A percentile compares a stretch with the other conserved stretches of the same genome.
Evolutionary conservation across 441 rosid species (phyloP).

Genomic region (Pelargonium citronellum): DNA sequence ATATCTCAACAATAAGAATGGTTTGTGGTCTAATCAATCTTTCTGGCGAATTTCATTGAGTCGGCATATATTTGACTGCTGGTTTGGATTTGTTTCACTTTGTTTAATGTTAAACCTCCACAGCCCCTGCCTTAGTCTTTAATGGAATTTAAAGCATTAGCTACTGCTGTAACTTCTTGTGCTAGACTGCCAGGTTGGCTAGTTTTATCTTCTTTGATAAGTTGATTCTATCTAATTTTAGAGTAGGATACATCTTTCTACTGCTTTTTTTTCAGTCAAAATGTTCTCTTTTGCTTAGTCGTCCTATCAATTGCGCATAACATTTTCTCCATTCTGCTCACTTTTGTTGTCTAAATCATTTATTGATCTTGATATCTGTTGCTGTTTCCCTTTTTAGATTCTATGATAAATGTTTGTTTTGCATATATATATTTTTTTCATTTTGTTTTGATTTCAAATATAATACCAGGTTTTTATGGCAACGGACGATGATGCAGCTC

Average conservation of each 20-base stretch:
- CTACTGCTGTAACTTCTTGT: not conserved
- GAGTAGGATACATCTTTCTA: not conserved
- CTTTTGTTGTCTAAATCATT: slow-evolving; percentile 1
- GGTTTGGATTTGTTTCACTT: not conserved
- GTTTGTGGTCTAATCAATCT: not conserved
- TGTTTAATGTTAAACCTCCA: not conserved
- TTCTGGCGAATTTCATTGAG: slow-evolving; percentile 1
- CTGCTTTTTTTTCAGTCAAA: not conserved
- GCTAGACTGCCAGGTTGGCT: slow-evolving; percentile 6
- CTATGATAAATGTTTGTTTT: not conserved
- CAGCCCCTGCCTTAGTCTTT: not conserved
- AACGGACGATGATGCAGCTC: slow-evolving; percentile 71
- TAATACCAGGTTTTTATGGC: slow-evolving; percentile 79
- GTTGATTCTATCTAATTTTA: not conserved
- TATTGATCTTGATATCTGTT: slow-evolving; percentile 9
- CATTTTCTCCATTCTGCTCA: slow-evolving; percentile 1
- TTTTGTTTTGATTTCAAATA: slow-evolving; percentile 12
- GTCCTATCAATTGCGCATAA: not conserved
- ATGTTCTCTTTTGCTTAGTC: not conserved
- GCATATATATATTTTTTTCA: slow-evolving; percentile 6
- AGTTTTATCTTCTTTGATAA: not conserved
- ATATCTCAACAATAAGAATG: not conserved
- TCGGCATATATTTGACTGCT: not conserved
- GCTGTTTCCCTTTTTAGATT: not conserved
- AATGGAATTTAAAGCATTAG: slow-evolving; percentile 3